Evolutionary conservation across 2,329 filamentous ascomycete species (phyloP), one percentile per base, ranked within the genome.

Genomic region (Tolypocladium ophioglossoides): DNA sequence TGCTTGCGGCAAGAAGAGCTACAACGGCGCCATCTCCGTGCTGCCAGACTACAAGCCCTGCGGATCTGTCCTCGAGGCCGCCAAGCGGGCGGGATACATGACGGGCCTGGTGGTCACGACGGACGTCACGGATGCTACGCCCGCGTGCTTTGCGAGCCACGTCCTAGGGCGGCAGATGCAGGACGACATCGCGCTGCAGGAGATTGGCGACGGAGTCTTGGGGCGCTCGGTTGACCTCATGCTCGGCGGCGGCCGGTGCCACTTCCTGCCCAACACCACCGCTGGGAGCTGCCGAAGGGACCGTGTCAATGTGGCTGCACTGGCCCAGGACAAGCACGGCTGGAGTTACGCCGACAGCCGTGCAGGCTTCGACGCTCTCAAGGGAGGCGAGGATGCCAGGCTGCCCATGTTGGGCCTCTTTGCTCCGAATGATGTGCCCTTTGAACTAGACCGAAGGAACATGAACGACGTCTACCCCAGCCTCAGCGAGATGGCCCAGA

Each of bases 91-190:
- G 10, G 94, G 94, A 16, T 97, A 96, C 68, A 86, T 84, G 72
- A 99, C 94, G 2, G 94, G 94, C 0, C 72, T 99, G 59, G 94
- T 97, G 2, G 94, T 96, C 34, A 99, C 94, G 0, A 99, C 94
- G 0, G 83, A 92, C 57, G 84, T 97, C 57, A 96, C 94, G 4
- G 94, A 99, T 73, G 94, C 94, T 4, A 99, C 94, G 2, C 94
- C 94, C 0, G 94, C 94, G 2, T 95, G 90, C 70, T 99, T 99
- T 68, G 91, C 90, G 4, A 84, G 89, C 49, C 94, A 97, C 67
- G 94, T 91, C 18, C 84, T 90, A 58, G 76, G 83, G 59, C 83
- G 94, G 51, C 74, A 78, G 56, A 89, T 95, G 72, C 88, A 95
- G 68, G 91, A 97, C 68, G 81, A 87, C 51, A 96, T 99, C 64